phyloP scores from a whole-genome alignment of 192 early-diverging fungal species.

The Diversispora eburnea region DNA sequence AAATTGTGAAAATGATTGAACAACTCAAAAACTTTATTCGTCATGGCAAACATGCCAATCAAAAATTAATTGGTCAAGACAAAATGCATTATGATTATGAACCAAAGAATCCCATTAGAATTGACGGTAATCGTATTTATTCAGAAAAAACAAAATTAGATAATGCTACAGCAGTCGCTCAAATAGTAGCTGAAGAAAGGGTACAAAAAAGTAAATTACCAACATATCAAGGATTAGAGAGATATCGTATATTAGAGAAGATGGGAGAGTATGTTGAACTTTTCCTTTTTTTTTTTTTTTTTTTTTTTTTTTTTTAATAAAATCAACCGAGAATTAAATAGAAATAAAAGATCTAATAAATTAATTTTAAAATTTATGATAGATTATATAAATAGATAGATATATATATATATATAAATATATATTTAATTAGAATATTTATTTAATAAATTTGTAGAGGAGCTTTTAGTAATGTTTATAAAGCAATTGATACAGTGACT shows the following conservation, averaged over 20 bases:
- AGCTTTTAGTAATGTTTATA: constrained; percentile 83
- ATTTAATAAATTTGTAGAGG: constrained; percentile 52
- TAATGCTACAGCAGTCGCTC: constrained; percentile 37
- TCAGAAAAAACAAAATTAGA: constrained; percentile 14
- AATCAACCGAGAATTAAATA: background rate
- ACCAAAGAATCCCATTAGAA: background rate
- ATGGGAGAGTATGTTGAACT: constrained; percentile 66
- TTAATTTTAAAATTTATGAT: background rate
- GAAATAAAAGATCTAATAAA: background rate
- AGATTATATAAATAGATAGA: background rate
- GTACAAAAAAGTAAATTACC: constrained; percentile 49
- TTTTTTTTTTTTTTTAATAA: too few relatives aligned
- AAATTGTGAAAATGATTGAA: constrained; percentile 34
- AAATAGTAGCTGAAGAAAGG: constrained; percentile 52
- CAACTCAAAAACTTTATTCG: constrained; percentile 50
- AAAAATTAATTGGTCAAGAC: constrained; percentile 26
- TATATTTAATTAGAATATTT: background rate
- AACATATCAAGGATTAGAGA: constrained; percentile 55
- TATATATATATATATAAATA: background rate
- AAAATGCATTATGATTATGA: constrained; percentile 18
- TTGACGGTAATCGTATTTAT: background rate
- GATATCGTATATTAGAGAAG: constrained; percentile 56
- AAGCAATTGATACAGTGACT: constrained; percentile 60
- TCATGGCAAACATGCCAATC: constrained; percentile 40
- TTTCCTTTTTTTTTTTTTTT: background rate